Percentiles rank a stretch among this genome's conserved stretches.
Evolutionary conservation across 176 grass and related monocot species (phyloP).

Genomic region (Oryza glaberrima): DNA sequence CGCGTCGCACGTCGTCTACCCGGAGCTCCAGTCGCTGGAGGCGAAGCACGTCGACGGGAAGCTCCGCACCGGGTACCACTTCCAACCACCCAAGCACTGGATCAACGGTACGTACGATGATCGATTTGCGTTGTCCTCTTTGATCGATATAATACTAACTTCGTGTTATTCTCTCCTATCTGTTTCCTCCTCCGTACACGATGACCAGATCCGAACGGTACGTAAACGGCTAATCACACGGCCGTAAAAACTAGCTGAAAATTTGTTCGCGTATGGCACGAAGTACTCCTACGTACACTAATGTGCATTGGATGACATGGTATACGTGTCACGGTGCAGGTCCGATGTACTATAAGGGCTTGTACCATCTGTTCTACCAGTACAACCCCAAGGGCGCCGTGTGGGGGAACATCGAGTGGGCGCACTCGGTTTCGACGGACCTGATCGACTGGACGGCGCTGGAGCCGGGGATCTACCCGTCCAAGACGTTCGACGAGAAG

Average conservation of each 20-base stretch:
- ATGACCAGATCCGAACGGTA: constrained; percentile 8
- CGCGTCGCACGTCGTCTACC: constrained; percentile 41
- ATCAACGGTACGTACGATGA: constrained; percentile 48
- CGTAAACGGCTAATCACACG: too few species aligned
- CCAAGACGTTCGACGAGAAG: constrained; percentile 59
- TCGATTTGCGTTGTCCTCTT: neutral
- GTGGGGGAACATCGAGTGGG: constrained; percentile 82
- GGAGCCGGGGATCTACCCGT: constrained; percentile 52
- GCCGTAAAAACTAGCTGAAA: neutral
- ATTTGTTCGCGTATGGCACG: neutral
- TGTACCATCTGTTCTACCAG: constrained; percentile 84
- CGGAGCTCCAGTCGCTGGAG: constrained; percentile 38
- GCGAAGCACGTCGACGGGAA: neutral
- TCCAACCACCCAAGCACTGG: constrained; percentile 65
- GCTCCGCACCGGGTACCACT: constrained; percentile 62
- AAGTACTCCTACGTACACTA: too few species aligned
- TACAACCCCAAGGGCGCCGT: constrained; percentile 74
- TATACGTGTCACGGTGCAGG: constrained; percentile 21
- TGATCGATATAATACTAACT: neutral
- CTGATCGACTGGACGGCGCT: constrained; percentile 76
- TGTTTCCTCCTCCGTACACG: neutral
- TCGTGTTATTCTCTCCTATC: neutral
- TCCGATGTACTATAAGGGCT: constrained; percentile 68
- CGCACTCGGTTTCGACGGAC: constrained; percentile 73
- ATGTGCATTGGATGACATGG: neutral